phyloP scores from a whole-genome alignment of 345 rosid genomes.

The Anastatica hierochuntica region DNA sequence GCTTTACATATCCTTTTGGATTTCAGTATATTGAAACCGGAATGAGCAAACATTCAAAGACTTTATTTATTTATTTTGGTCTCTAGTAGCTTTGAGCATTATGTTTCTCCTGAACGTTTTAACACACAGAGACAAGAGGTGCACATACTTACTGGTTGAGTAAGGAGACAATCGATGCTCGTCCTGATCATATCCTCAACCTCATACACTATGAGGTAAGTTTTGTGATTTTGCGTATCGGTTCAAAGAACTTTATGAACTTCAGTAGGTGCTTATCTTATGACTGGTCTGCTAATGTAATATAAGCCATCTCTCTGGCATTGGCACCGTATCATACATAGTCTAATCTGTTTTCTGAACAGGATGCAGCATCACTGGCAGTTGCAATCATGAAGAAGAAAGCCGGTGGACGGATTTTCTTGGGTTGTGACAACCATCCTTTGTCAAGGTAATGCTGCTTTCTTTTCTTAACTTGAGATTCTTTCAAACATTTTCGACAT shows the following conservation, averaged over 20 bases:
- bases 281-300: not conserved
- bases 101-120: slow-evolving; percentile 35
- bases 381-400: slow-evolving; percentile 77
- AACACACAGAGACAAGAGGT: slow-evolving; percentile 81
- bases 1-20: slow-evolving; percentile 85
- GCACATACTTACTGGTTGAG: slow-evolving; percentile 81
- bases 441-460: slow-evolving; percentile 54
- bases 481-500: not conserved
- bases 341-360: slow-evolving; percentile 15
- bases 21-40: not conserved
- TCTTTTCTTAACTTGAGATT: not conserved
- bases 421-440: slow-evolving; percentile 97
- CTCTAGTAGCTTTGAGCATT: slow-evolving; percentile 6
- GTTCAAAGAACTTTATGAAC: too few species aligned
- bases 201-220: slow-evolving; percentile 91
- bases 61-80: not conserved
- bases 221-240: slow-evolving; percentile 6
- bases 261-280: not conserved
- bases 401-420: slow-evolving; percentile 48
- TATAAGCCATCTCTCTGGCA: not conserved
- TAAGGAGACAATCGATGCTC: slow-evolving; percentile 58
- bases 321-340: not conserved
- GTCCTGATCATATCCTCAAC: slow-evolving; percentile 89
- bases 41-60: not conserved
- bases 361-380: slow-evolving; percentile 95